Base-by-base conservation (phyloP, 306 rosid genomes). In the Senna tora region DNA sequence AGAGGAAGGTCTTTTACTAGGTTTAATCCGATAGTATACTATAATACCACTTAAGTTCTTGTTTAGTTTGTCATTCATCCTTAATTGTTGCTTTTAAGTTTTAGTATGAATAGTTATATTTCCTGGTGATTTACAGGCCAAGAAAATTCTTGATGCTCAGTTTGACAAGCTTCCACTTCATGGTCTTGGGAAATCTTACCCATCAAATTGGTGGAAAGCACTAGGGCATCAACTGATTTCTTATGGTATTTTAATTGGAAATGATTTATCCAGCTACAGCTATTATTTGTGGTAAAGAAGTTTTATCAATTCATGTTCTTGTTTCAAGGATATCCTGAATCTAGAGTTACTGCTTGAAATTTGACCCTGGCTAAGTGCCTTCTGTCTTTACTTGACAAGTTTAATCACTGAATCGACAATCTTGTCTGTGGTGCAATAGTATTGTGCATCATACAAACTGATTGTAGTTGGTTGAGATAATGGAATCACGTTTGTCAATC, bases 201-300 rank as follows among this genome's bases (percentile, higher is more conserved):
- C 89, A 32, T 78, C 95, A 59, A 90, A 85, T 80, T 92, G 98
- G 96, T 92, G 98, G 98, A 92, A 88, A 84, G 95, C 91, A 62
- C 95, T 92, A 6, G 96, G 87, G 59, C 79, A 74, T 72, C 92
- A 86, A 71, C 77, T 90, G 76, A 75, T 90, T 71, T 82, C 83
- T 63, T 77, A 81, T 60, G 98, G 98, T 92, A 88, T 65, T 42
- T 57, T 33, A 30, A 69, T 60, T 20, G 77, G 71, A 73, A 63
- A 72, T 57, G 53, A 65, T 70, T 32, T 69, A 39, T 8, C 47
- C 25, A 43, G 67, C 34, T 67, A 28, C 34, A 61, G 65, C 50
- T 22, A 63, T 74, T 28, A 17, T 68, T 58, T 70, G 43, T 59
- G 61, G 72, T 60, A 25, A 22, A 70, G 22, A 34, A n/a, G 28